A percentile compares a stretch with the other conserved stretches of the same genome.
phyloP scores from a whole-genome alignment of 768 basidiomycete genomes.

The Tephrocybe rancida region DNA sequence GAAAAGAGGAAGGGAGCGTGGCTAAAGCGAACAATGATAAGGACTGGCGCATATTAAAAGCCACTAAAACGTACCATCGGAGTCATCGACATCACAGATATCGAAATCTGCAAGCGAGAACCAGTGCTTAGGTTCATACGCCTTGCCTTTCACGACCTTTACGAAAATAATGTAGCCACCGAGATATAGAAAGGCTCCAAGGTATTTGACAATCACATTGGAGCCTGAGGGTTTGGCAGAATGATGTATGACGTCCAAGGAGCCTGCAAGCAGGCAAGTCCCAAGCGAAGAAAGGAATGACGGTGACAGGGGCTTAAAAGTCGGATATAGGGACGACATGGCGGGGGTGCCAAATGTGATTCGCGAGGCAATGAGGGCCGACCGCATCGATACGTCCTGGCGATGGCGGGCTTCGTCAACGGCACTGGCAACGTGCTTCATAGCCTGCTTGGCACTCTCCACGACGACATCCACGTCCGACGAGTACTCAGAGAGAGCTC shows the following conservation, averaged over 20 bases:
- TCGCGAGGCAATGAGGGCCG: constrained; percentile 67
- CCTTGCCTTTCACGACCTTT: constrained; percentile 79
- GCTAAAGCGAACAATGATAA: constrained; percentile 44
- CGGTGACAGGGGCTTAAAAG: constrained; percentile 43
- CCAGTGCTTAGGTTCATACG: constrained; percentile 90
- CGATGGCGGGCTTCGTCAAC: constrained; percentile 81
- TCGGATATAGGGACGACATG: constrained; percentile 26
- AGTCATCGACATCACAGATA: constrained; percentile 64
- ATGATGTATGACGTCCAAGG: constrained; percentile 84
- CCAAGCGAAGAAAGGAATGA: constrained; percentile 78
- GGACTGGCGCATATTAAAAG: background rate
- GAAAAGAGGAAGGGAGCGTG: constrained; percentile 80
- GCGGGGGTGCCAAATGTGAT: constrained; percentile 45
- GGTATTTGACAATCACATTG: constrained; percentile 78
- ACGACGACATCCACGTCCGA: constrained; percentile 46
- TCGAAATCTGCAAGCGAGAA: constrained; percentile 78
- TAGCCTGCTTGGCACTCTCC: constrained; percentile 61
- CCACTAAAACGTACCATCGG: constrained; percentile 64
- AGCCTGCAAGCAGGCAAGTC: constrained; percentile 77
- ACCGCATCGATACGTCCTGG: constrained; percentile 67
- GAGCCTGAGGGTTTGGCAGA: constrained; percentile 45
- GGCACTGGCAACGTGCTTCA: constrained; percentile 73
- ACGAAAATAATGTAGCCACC: constrained; percentile 86
- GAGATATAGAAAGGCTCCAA: constrained; percentile 87
- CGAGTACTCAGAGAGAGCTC: constrained; percentile 18